phyloP scores from a whole-genome alignment of 164 flowering plant genomes.

The Tetracentron sinense region DNA sequence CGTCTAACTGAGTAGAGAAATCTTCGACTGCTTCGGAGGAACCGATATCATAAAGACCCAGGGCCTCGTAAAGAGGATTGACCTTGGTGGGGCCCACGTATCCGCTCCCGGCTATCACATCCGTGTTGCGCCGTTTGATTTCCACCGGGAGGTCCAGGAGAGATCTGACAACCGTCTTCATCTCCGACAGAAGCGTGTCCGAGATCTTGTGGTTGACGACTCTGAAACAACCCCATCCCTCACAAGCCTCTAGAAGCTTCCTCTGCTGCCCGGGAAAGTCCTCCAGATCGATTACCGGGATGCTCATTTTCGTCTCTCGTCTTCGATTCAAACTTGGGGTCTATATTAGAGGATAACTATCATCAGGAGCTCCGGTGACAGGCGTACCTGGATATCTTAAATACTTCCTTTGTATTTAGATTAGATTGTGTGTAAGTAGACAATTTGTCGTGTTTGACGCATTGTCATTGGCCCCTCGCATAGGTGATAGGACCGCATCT shows the following conservation, averaged over 20 bases:
- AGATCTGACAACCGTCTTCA: conserved; percentile 51
- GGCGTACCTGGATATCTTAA: too few species aligned
- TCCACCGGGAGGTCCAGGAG: conserved; percentile 59
- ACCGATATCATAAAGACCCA: conserved; percentile 58
- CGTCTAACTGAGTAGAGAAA: too few species aligned
- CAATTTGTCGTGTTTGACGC: too few species aligned
- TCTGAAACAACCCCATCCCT: conserved; percentile 74
- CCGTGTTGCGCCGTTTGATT: conserved; percentile 51
- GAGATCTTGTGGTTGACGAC: conserved; percentile 53
- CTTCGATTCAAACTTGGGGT: too few species aligned
- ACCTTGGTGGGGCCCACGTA: conserved; percentile 41
- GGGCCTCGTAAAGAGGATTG: conserved; percentile 67
- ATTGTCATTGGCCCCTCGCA: too few species aligned
- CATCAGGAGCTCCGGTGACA: too few species aligned
- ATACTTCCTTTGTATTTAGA: too few species aligned
- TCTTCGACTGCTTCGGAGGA: conserved; percentile 35
- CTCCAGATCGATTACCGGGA: conserved; percentile 59
- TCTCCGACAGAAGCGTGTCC: conserved; percentile 36
- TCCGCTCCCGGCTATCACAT: conserved; percentile 60
- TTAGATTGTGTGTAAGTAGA: too few species aligned
- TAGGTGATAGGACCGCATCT: too few species aligned
- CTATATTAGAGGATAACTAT: too few species aligned
- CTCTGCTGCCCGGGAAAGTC: conserved; percentile 20
- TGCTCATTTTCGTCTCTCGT: too few species aligned
- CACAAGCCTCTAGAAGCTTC: conserved; percentile 46